Evolutionary conservation across 805 yeast species (phyloP), one percentile per base, ranked within the genome.

Genomic region (Nakazawaea anatomiae): DNA sequence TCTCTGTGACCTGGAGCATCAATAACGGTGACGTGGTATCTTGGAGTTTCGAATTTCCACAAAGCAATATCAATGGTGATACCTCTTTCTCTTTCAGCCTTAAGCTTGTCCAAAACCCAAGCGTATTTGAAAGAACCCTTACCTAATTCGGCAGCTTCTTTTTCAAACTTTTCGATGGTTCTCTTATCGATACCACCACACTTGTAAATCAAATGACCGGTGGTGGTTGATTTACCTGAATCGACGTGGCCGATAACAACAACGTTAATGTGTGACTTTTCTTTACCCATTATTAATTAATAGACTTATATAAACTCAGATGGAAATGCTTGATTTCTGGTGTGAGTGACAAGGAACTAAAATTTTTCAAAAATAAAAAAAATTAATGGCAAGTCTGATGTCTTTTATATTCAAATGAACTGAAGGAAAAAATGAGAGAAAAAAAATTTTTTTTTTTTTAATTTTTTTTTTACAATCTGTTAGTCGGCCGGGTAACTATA

Each of bases 241-340:
- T 92, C 98, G 97, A 94, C 98, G 96, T 92, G 98, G 80, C 98
- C 99, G 78, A 92, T 92, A 75, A 94, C 98, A 78, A 94, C 99
- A 81, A 92, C 96, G 96, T 92, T 92, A 83, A 92, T 88, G 88
- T 92, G 98, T 79, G 82, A 71, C 87, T 92, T 91, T 72, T 84
- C 96, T 79, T 89, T 89, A 85, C 96, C 96, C 96, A 71, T 58
- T 69, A 35, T 50, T 18, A 18, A 50, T 29, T 10, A 50, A 12
- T 60, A 45, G 43, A 51, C 53, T 52, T 48, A 53, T 55, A 50
- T 57, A 47, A 54, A 60, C 69, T 62, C 69, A 66, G 68, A 60
- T 57, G 64, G 69, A 65, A 63, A 62, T 63, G 66, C 59, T 54
- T 62, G 68, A 63, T 66, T 67, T 60, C 65, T 61, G 69, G 69